Evolutionary conservation across 768 basidiomycete species (phyloP), one percentile per base, ranked within the genome.

Genomic region (Boletellus sp.): DNA sequence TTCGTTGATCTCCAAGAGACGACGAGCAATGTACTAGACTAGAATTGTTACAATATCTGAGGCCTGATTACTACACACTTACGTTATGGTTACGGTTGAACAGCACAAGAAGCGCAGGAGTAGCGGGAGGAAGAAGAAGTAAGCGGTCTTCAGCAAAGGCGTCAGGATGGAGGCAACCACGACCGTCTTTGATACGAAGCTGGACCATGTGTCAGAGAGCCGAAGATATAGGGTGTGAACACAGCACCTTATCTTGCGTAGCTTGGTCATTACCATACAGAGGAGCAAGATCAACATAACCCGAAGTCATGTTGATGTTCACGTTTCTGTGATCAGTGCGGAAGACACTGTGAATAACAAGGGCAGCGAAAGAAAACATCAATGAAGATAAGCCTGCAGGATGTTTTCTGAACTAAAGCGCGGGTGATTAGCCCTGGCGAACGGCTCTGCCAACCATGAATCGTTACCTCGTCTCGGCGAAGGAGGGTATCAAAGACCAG

Each of bases 81-180:
- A 90, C 90, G 59, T 90, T 93, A 61, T 93, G 90, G 53, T 93
- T 93, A n/a, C 90, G 78, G 61, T 76, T 89, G 76, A 92, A 93
- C n/a, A 90, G 63, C n/a, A 92, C 78, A 19, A 93, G 75, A n/a
- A 92, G 64, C 4, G 77, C 81, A 51, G 84, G 81, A 45, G 83
- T 81, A 1, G 81, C 83, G 0, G 90, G 90, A 1, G 90, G 90
- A n/a, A 92, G 79, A 8, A 89, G 73, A 19, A 90, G 71, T 5
- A 93, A 70, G 34, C 90, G 74, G 52, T 90, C 84, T 62, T 93
- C 91, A 0, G 87, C 81, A 60, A 92, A 93, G 0, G 76, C 72
- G 50, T 93, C 90, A 2, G 84, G 85, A 54, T 75, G 70, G 6
- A 93, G 71, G 22, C 75, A 64, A 0, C 90, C 90, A 16, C 78